Evolutionary conservation across 176 grass and related monocot species (phyloP).

Genomic region (Musa schizocarpa): DNA sequence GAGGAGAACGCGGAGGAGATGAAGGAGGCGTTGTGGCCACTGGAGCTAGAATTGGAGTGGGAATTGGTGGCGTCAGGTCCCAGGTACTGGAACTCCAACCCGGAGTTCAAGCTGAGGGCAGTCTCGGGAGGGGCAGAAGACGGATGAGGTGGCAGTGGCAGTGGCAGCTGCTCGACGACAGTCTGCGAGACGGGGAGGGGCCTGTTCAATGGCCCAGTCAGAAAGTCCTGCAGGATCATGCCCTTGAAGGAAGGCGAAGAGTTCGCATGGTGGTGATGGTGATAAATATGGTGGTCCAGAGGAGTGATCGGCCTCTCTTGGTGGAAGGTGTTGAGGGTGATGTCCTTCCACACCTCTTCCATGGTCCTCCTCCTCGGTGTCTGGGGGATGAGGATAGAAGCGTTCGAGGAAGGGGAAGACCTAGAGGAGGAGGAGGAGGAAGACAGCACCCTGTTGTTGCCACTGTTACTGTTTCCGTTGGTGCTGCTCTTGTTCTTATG

Average conservation of each 20-base stretch:
- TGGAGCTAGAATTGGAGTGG: conserved; percentile 9
- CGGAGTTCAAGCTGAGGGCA: conserved; percentile 14
- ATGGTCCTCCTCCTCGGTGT: conserved; percentile 6
- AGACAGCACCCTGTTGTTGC: neutral
- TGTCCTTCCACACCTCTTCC: conserved; percentile 17
- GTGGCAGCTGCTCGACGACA: neutral
- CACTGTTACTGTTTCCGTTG: neutral
- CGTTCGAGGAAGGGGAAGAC: neutral
- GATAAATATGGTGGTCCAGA: neutral
- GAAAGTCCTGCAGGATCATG: conserved; percentile 21
- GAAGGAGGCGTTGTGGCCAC: neutral
- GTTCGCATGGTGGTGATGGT: neutral
- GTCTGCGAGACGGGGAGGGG: neutral
- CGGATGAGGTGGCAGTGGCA: neutral
- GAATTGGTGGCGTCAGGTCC: neutral
- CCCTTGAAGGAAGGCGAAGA: neutral
- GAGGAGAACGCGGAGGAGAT: neutral
- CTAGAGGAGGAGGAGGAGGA: neutral
- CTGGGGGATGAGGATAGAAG: conserved; percentile 2
- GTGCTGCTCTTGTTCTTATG: neutral
- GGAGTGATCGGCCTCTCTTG: too few relatives aligned
- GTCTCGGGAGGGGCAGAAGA: neutral
- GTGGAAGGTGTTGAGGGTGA: neutral
- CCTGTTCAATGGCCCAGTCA: neutral
- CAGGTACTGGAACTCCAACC: conserved; percentile 5